Conservation (phyloP, 2,329 filamentous ascomycete genomes). For the Thielaviopsis euricoi region DNA sequence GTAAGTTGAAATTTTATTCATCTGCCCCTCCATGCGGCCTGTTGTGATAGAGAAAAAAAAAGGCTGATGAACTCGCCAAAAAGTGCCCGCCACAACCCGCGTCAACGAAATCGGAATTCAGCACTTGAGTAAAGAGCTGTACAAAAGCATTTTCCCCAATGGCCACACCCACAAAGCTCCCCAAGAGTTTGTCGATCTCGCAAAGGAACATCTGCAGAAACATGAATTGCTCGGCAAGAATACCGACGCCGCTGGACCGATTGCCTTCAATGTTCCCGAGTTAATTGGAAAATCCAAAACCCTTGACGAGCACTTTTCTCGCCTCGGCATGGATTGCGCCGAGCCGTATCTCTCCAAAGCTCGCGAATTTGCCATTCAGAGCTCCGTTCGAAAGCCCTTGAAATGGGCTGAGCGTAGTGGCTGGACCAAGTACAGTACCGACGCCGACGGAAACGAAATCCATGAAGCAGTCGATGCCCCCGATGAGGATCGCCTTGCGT, state of each 20-base stretch:
- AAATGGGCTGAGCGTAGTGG: slow-evolving; percentile 69
- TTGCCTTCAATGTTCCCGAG: slow-evolving; percentile 70
- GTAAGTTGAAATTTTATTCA: slow-evolving; percentile 25
- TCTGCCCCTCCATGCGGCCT: not conserved
- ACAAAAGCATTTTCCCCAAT: slow-evolving; percentile 63
- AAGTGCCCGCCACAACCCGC: slow-evolving; percentile 42
- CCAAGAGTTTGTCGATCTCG: slow-evolving; percentile 57
- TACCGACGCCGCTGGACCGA: slow-evolving; percentile 55
- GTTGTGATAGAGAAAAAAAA: not conserved
- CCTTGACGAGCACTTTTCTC: slow-evolving; percentile 88
- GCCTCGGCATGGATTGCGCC: slow-evolving; percentile 68
- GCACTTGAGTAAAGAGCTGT: slow-evolving; percentile 72
- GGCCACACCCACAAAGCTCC: slow-evolving; percentile 34
- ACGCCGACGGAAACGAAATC: slow-evolving; percentile 38
- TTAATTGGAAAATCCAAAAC: slow-evolving; percentile 51
- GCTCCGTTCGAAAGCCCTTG: slow-evolving; percentile 41
- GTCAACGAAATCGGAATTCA: slow-evolving; percentile 92
- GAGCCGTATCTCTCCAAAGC: slow-evolving; percentile 68
- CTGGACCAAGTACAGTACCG: slow-evolving; percentile 80
- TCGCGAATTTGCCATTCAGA: slow-evolving; percentile 51
- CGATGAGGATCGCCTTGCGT: slow-evolving; percentile 67
- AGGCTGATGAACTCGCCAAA: slow-evolving; percentile 6
- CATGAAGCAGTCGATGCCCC: slow-evolving; percentile 56
- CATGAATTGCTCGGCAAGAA: slow-evolving; percentile 88
- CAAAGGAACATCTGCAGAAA: slow-evolving; percentile 63